These are phyloP conservation scores for Leucocoprinus birnbaumii DNA, from an alignment of 768 basidiomycete species.

Conservation along the genomic window DNA sequence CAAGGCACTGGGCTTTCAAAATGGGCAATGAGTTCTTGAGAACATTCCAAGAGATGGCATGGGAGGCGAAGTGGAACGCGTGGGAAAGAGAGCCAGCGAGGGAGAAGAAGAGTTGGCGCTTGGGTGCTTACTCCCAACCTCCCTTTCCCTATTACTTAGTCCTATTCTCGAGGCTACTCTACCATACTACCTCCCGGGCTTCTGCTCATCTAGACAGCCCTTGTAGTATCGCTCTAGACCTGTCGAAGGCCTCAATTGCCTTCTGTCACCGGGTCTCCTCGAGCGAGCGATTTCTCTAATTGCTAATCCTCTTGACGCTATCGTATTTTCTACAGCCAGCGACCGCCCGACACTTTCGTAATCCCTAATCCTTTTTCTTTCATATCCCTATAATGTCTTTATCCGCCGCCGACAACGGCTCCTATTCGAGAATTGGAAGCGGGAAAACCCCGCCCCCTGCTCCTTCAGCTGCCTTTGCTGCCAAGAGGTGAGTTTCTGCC, in stretches of 20 bases:
- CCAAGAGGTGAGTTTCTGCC: conserved; percentile 58
- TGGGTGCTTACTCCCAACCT: conserved; percentile 36
- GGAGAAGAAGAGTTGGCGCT: conserved; percentile 21
- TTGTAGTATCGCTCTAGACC: conserved; percentile 23
- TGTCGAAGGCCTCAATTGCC: conserved; percentile 1
- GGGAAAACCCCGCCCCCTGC: conserved; percentile 91
- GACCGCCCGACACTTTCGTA: conserved; percentile 40
- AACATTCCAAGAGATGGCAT: conserved; percentile 24
- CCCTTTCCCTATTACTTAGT: conserved; percentile 49
- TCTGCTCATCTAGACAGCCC: conserved; percentile 37
- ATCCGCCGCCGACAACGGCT: conserved; percentile 79
- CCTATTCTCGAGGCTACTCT: conserved; percentile 51
- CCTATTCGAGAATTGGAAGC: conserved; percentile 65
- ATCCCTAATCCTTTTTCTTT: conserved; percentile 79
- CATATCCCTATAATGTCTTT: conserved; percentile 86
- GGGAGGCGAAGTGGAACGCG: conserved; percentile 24
- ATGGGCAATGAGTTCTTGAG: conserved; percentile 14
- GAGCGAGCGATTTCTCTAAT: conserved; percentile 29
- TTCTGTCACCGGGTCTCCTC: conserved; percentile 20
- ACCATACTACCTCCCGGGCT: conserved; percentile 31
- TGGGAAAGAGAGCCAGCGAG: conserved; percentile 33
- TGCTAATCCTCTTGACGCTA: conserved; percentile 23
- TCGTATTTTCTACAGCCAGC: conserved; percentile 24
- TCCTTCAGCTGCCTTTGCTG: conserved; percentile 74
- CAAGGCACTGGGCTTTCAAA: background rate